These are phyloP conservation scores for Spathaspora gorwiae DNA, from an alignment of 805 yeast genomes.

Conservation along the genomic window DNA sequence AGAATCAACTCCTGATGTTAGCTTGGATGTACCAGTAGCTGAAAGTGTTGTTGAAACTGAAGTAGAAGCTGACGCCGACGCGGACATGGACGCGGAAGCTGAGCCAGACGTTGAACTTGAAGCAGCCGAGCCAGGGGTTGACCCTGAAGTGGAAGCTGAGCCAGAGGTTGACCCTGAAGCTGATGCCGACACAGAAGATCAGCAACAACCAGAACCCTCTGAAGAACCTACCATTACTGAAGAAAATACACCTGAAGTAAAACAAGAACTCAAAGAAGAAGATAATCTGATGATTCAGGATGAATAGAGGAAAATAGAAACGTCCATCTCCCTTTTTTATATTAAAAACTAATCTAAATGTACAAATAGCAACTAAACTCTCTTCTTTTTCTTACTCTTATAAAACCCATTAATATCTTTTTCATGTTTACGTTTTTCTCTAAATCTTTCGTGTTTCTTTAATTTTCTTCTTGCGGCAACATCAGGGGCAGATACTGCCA, in stretches of 20 bases:
- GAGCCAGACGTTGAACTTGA: no score
- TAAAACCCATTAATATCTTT: conserved; percentile 77
- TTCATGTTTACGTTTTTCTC: conserved; percentile 71
- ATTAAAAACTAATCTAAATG: not conserved
- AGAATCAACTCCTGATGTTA: not conserved
- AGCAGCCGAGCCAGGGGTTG: not conserved
- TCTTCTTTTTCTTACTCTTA: conserved; percentile 51
- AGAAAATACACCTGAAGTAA: not conserved
- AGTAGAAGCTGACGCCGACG: not conserved
- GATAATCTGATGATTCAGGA: not conserved
- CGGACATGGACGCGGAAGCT: not conserved
- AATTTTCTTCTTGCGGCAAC: conserved; percentile 73
- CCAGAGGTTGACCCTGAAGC: no score
- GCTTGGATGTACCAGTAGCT: not conserved
- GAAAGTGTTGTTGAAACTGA: not conserved
- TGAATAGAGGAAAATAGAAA: not conserved
- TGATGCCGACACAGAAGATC: not conserved
- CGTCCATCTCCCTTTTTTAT: not conserved
- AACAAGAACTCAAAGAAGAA: not conserved
- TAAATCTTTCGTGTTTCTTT: conserved; percentile 66
- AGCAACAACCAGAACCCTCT: not conserved
- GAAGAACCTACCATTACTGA: not conserved
- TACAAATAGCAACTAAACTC: conserved; percentile 13
- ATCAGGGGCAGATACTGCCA: conserved; percentile 77
- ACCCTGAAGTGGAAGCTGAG: not conserved